Base-by-base conservation (phyloP, 768 basidiomycete genomes). In the Tulasnella calospora region DNA sequence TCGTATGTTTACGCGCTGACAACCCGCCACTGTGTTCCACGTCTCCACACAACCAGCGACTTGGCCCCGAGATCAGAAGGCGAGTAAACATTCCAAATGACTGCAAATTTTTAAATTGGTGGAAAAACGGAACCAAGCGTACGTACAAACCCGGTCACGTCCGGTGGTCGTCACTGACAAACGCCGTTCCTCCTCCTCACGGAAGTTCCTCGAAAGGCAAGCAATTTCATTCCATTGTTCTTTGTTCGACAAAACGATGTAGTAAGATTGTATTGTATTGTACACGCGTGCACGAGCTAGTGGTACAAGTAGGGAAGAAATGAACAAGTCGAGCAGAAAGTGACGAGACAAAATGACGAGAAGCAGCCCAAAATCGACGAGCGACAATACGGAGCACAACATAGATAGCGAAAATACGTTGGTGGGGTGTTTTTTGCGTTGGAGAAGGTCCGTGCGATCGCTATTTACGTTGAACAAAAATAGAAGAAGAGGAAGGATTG, bases 371-470 rank as follows among this genome's bases (percentile, higher is more conserved):
- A 67, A 33, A 33, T 30, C 61, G 23, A 67, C 23, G 13, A 67
- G 15, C 61, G n/a, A 27, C 27, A 30, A 35, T 35, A 35, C 15
- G 33, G 19, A n/a, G 55, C 7, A 57, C 61, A 67, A 67, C 61
- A 67, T 67, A 67, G 30, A 67, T 67, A 67, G 61, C 61, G 61
- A 33, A 67, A 67, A 67, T 67, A 67, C 61, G 61, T 35, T 67
- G 33, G 33, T 17, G 61, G 61, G 61, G 61, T 30, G n/a, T 67
- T 67, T 30, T 27, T 67, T 67, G 61, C 30, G 61, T 30, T 23
- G 33, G 13, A 67, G 61, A 12, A 67, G 35, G 61, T 67, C 61
- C 61, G 61, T 67, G 61, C 61, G 30, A 15, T 35, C 61, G 61
- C 61, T 67, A 67, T 67, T 67, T 67, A 67, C 33, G 61, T 67